Evolutionary conservation across 768 basidiomycete genomes (phyloP), one percentile per base, ranked within the genome.

Genomic region (Hygrocybe coccinea): DNA sequence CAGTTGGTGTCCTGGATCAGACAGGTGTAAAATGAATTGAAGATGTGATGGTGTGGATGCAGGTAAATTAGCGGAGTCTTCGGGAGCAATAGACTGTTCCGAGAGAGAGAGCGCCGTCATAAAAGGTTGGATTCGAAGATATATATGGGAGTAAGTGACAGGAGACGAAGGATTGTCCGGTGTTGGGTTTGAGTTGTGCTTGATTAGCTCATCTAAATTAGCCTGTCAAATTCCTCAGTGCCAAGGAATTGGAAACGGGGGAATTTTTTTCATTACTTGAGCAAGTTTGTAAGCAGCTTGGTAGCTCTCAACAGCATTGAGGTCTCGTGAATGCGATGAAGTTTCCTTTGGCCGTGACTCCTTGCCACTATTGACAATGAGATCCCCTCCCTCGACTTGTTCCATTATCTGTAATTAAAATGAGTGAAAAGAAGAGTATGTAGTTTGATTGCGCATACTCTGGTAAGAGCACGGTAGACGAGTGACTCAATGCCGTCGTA

Each of bases 401-500:
- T 95, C 93, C 82, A 97, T 84, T 59, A 97, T 82, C 93, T 60
- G 7, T 39, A 46, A n/a, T 41, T 9, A 6, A n/a, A 38, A 39
- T 57, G 38, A 56, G 43, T 35, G 37, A 52, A 22, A 41, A 43
- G 36, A 43, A 43, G 37, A 11, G 52, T 51, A 9, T 52, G 47
- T 25, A 22, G 14, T 53, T 52, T 17, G 29, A 29, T 33, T 22
- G 17, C 6, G 64, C 85, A 52, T 60, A 94, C 93, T 69, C 87
- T 80, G 19, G 90, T 74, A 43, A 97, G 76, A 2, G 91, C 87
- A 21, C 87, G 83, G 72, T 97, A 98, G 22, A 94, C 90, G n/a
- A 99, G 79, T 10, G 86, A 80, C 72, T 98, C 95, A 41, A 98
- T 81, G 6, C 97, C 97, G 55, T 95, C 93, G 67, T 95, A 97